Conservation (phyloP, 164 flowering plant genomes). For the Hamamelis virginiana region DNA sequence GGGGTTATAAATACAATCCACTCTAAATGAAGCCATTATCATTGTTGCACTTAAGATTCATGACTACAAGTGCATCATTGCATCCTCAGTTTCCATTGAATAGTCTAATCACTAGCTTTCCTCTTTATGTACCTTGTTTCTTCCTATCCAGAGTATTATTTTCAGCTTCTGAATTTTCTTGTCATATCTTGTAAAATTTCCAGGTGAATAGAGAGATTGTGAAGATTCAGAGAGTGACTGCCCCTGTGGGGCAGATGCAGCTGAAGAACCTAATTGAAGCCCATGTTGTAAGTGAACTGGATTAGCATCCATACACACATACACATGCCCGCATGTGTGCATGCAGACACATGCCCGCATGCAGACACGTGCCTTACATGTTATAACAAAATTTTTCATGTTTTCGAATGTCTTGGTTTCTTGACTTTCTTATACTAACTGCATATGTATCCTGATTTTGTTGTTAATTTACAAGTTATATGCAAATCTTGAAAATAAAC, state of each 20-base stretch:
- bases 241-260: slow-evolving; percentile 93
- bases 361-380: too few species aligned
- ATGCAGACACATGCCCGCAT: too few species aligned
- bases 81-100: background rate
- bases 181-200: background rate
- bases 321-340: too few species aligned
- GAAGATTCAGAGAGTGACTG: slow-evolving; percentile 88
- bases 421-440: too few species aligned
- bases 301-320: background rate
- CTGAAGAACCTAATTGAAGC: slow-evolving; percentile 88
- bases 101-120: too few species aligned
- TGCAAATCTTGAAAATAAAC: too few species aligned
- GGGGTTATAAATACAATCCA: too few species aligned
- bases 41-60: background rate
- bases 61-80: background rate
- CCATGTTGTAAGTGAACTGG: slow-evolving; percentile 76
- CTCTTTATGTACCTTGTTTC: background rate
- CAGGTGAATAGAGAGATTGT: slow-evolving; percentile 95
- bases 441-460: too few species aligned
- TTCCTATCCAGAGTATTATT: background rate
- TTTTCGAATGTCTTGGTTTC: too few species aligned
- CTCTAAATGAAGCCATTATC: background rate
- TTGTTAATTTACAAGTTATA: too few species aligned
- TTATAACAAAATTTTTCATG: too few species aligned
- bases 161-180: background rate